Base-by-base conservation (phyloP, 108 stramenopile species). In the Stephanodiscus triporus region DNA sequence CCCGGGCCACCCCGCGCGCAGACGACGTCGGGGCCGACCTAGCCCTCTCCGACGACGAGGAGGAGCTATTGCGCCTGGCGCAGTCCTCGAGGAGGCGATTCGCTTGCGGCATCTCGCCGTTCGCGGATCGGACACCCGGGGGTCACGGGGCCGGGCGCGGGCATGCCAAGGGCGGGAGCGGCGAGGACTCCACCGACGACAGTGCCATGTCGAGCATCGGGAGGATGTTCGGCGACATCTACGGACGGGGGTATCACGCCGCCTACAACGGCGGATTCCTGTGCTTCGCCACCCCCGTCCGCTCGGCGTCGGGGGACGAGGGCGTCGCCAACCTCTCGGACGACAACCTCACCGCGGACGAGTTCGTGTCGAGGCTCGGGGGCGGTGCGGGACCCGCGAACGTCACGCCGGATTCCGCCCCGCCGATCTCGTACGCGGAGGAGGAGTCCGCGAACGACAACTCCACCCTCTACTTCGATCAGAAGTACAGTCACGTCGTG, bases 251-350 rank as follows among this genome's bases (percentile, higher is more conserved):
- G 2, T 5, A 34, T 34, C 32, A 5, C 32, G 32, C 32, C 4
- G 32, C 32, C 32, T 34, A 2, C 4, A 34, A 5, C 32, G 32
- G 32, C 32, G 32, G 32, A 2, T 34, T 34, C 32, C 59, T 88
- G 27, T 88, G 87, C 66, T 88, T 88, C 76, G 87, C 87, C 16
- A 84, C 83, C n/a, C 87, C 87, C 6, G 71, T 88, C 22, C 76
- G 87, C 2, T 77, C 80, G 22, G 66, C 75, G 0, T 62, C 71
- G 22, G 16, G 23, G 4, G 32, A 63, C 5, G 85, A 88, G 47
- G 54, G 73, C 30, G 34, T 62, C 2, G 80, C 70, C 27, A 76
- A 84, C 0, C 45, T 64, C 2, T 59, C 77, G 6, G 73, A 73
- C 45, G 73, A 73, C 47, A 43, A 56, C 48, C 38, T 73, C 22